Evolutionary conservation across 2,329 filamentous ascomycete species (phyloP).

Genomic region (Trichoderma guizhouense): DNA sequence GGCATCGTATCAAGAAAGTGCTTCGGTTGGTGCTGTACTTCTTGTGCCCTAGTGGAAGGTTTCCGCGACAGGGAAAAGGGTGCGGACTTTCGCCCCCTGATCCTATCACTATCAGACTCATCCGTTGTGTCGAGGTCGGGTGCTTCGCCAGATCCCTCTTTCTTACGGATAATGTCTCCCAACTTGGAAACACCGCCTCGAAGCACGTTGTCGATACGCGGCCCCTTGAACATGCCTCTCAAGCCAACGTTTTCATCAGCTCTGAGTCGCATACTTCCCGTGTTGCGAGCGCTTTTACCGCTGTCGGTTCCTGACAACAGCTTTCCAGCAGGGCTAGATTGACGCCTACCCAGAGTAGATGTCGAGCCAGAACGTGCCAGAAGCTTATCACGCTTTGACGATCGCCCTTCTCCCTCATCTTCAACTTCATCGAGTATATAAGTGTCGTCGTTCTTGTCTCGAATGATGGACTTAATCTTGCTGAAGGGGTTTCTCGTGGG

Average conservation of each 20-base stretch:
- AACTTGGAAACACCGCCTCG: constrained; percentile 55
- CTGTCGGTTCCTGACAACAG: constrained; percentile 27
- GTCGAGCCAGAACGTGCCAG: constrained; percentile 25
- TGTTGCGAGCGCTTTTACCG: constrained; percentile 28
- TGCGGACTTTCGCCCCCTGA: constrained; percentile 38
- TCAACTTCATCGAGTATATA: constrained; percentile 29
- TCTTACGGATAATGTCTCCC: constrained; percentile 56
- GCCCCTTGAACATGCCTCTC: constrained; percentile 74
- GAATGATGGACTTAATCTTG: constrained; percentile 55
- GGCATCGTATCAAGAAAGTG: constrained; percentile 53
- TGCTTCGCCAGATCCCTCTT: constrained; percentile 38
- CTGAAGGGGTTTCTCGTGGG: constrained; percentile 58
- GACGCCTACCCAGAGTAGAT: constrained; percentile 19
- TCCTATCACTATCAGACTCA: constrained; percentile 47
- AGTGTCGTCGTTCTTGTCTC: constrained; percentile 50
- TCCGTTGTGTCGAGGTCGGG: constrained; percentile 43
- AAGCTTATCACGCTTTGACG: constrained; percentile 28
- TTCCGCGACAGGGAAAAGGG: constrained; percentile 35
- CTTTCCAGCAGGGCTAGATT: constrained; percentile 30
- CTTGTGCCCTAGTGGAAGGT: constrained; percentile 32
- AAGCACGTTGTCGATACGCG: constrained; percentile 70
- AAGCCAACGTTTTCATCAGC: constrained; percentile 33
- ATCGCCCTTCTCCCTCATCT: constrained; percentile 30
- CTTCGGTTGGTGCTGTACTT: constrained; percentile 34
- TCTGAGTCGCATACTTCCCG: constrained; percentile 47